These are phyloP conservation scores for Geotrichum histeridarum DNA, from an alignment of 1,139 yeast species.

Conservation along the genomic window DNA sequence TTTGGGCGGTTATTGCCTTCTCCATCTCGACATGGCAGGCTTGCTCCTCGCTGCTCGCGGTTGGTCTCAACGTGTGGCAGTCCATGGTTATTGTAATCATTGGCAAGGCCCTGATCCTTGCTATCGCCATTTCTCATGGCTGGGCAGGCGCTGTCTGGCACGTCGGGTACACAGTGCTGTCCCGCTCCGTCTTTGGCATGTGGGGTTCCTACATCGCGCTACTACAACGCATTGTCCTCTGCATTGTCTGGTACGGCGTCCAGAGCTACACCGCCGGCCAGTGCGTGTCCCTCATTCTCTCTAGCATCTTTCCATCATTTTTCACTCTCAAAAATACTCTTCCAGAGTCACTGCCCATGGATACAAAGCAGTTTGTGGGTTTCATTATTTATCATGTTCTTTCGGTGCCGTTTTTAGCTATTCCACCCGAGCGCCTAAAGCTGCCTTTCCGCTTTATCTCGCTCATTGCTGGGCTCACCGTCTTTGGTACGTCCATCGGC, in stretches of 20 bases:
- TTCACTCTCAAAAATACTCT: conserved; percentile 33
- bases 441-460: conserved; percentile 23
- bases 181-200: conserved; percentile 33
- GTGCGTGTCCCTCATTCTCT: conserved; percentile 30
- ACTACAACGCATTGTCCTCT: conserved; percentile 28
- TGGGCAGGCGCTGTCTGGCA: conserved; percentile 34
- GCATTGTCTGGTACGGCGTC: conserved; percentile 35
- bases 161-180: conserved; percentile 33
- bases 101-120: conserved; percentile 26
- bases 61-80: conserved; percentile 27
- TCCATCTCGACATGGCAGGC: conserved; percentile 29
- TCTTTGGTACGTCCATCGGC: conserved; percentile 27
- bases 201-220: conserved; percentile 32
- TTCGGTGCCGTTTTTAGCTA: conserved; percentile 29
- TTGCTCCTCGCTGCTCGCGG: conserved; percentile 28
- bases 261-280: conserved; percentile 35
- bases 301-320: conserved; percentile 30
- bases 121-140: conserved; percentile 27
- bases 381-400: conserved; percentile 33
- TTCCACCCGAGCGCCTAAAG: conserved; percentile 32
- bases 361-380: conserved; percentile 33
- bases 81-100: conserved; percentile 20
- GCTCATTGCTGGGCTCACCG: conserved; percentile 22
- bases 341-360: conserved; percentile 33
- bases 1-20: conserved; percentile 19